Percentiles rank a stretch among this genome's conserved stretches.
These are phyloP conservation scores for Schizosaccharomyces octosporus DNA, from an alignment of 805 yeast species.

Conservation along the genomic window DNA sequence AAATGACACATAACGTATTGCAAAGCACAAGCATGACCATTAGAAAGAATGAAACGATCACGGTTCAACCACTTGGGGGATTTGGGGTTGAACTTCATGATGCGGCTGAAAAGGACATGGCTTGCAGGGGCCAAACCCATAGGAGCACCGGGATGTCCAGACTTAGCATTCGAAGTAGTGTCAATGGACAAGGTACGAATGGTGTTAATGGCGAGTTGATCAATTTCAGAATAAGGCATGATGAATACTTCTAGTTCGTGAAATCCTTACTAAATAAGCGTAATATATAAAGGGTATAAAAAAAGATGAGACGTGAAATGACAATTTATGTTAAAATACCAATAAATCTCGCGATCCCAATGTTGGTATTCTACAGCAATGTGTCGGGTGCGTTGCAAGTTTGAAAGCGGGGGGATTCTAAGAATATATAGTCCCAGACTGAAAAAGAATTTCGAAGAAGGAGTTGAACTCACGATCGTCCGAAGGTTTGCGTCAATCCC, in stretches of 20 bases:
- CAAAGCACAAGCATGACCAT: constrained; percentile 90
- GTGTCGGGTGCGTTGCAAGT: too few relatives aligned
- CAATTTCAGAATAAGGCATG: constrained; percentile 23
- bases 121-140: constrained; percentile 94
- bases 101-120: constrained; percentile 52
- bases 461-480: too few relatives aligned
- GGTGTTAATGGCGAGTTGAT: constrained; percentile 56
- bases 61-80: constrained; percentile 84
- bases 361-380: too few relatives aligned
- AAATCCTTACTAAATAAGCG: not conserved
- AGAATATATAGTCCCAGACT: too few relatives aligned
- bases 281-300: too few relatives aligned
- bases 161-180: constrained; percentile 64
- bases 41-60: constrained; percentile 68
- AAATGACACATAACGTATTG: constrained; percentile 66
- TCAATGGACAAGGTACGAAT: constrained; percentile 78
- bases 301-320: too few relatives aligned
- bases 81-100: constrained; percentile 68
- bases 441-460: too few relatives aligned
- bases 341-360: not conserved
- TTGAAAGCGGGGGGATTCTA: too few relatives aligned
- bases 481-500: too few relatives aligned
- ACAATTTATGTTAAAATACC: too few relatives aligned
- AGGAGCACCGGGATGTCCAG: constrained; percentile 99
- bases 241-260: not conserved